These are phyloP conservation scores for Tilletia indica DNA, from an alignment of 1,284 basidiomycete species.

Conservation along the genomic window DNA sequence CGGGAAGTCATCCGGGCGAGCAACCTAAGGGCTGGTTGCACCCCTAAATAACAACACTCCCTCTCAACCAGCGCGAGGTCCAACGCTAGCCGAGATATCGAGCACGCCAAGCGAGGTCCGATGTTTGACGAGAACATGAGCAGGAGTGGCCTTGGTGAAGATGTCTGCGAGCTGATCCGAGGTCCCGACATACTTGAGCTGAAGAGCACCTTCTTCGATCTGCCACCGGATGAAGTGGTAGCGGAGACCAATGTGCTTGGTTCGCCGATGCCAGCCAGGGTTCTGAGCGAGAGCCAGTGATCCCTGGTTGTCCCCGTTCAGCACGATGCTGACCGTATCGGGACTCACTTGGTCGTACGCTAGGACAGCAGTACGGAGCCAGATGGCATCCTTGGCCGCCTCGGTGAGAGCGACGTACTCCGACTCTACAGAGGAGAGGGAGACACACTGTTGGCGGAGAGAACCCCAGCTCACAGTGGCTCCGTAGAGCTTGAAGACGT, in stretches of 20 bases:
- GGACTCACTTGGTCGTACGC: background rate
- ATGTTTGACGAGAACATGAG: no score
- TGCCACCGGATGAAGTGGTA: background rate
- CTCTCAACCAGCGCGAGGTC: no score
- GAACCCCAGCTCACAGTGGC: conserved; percentile 5
- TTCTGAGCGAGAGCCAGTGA: background rate
- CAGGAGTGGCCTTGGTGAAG: no score
- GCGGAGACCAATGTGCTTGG: conserved; percentile 10
- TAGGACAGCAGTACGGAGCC: background rate
- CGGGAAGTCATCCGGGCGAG: no score
- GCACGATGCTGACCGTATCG: background rate
- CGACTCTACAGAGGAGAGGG: background rate
- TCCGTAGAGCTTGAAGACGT: conserved; percentile 15
- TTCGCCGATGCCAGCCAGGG: background rate
- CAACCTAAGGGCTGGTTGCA: no score
- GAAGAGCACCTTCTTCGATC: conserved; percentile 6
- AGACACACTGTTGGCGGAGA: background rate
- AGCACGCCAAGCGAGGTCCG: no score
- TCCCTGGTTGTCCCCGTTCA: background rate
- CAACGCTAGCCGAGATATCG: no score
- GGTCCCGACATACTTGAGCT: no score
- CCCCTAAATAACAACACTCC: no score
- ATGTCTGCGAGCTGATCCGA: no score
- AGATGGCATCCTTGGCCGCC: conserved; percentile 10
- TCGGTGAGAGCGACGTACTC: conserved; percentile 15